Conservation (phyloP, 495 filamentous ascomycete species). For the Penicillium cinerascens region DNA sequence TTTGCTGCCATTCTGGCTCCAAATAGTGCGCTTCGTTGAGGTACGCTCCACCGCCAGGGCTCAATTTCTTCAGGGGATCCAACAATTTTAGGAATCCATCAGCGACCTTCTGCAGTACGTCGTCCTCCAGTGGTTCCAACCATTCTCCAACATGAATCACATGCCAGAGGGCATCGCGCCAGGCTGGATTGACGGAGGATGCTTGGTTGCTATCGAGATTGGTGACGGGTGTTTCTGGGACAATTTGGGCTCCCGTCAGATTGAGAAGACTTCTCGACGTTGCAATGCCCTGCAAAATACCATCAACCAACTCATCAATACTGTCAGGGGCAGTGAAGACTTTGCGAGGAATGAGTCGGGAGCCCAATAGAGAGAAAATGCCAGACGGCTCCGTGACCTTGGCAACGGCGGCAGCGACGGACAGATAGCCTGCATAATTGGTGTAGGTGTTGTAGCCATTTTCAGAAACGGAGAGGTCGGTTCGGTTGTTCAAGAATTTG, state of each 20-base stretch:
- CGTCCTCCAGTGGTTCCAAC: slow-evolving; percentile 83
- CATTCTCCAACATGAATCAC: slow-evolving; percentile 29
- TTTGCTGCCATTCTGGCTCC: slow-evolving; percentile 55
- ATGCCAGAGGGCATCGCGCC: slow-evolving; percentile 22
- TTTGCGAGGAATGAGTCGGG: slow-evolving; percentile 17
- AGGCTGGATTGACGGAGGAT: slow-evolving; percentile 13
- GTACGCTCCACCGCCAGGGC: slow-evolving; percentile 17
- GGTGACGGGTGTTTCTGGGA: slow-evolving; percentile 14
- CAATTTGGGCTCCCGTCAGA: slow-evolving; percentile 10
- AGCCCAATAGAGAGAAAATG: slow-evolving; percentile 18
- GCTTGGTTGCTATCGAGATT: slow-evolving; percentile 4
- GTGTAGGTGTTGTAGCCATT: slow-evolving; percentile 10
- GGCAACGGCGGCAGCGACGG: slow-evolving; percentile 7
- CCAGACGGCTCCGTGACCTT: slow-evolving; percentile 13
- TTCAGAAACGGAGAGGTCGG: slow-evolving; percentile 7
- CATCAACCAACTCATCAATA: slow-evolving; percentile 12
- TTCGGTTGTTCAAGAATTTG: background rate
- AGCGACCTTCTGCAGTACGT: slow-evolving; percentile 81
- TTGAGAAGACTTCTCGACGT: slow-evolving; percentile 2
- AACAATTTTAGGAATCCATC: slow-evolving; percentile 1
- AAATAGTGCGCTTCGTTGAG: slow-evolving; percentile 37
- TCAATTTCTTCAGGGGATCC: slow-evolving; percentile 17
- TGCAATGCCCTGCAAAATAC: slow-evolving; percentile 7
- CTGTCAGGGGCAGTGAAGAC: slow-evolving; percentile 21
- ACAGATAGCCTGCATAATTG: slow-evolving; percentile 12